Percentiles rank a stretch among this genome's conserved stretches.
Conservation (phyloP, 192 early-diverging fungal genomes). For the Martensiomyces pterosporus region DNA sequence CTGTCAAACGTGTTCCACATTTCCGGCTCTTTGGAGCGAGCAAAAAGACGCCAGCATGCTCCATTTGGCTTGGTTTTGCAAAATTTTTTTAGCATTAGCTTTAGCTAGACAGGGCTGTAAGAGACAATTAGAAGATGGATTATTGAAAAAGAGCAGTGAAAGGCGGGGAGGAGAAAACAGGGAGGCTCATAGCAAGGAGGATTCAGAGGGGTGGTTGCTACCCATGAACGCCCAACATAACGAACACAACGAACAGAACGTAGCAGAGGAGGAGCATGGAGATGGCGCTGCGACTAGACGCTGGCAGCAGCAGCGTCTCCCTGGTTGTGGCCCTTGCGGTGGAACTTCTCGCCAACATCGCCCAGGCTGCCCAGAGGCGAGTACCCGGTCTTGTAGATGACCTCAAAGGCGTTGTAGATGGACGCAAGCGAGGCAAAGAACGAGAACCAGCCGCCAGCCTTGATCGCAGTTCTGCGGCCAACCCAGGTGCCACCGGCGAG, state of each 20-base stretch:
- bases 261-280: too few relatives aligned
- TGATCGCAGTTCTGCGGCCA: conserved; percentile 43
- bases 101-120: too few relatives aligned
- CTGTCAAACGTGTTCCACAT: too few relatives aligned
- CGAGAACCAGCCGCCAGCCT: conserved; percentile 71
- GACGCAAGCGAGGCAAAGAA: conserved; percentile 67
- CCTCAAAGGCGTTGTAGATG: conserved; percentile 60
- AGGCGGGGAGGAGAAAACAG: too few relatives aligned
- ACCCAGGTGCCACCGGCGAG: conserved; percentile 61
- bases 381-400: conserved; percentile 39
- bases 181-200: too few relatives aligned
- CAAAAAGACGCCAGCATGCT: neutral
- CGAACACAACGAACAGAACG: too few relatives aligned
- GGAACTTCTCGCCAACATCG: conserved; percentile 27
- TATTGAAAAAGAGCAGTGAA: conserved; percentile 1
- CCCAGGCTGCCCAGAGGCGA: conserved; percentile 25
- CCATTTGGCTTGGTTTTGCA: neutral
- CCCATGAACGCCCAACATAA: too few relatives aligned
- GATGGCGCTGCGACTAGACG: conserved; percentile 20
- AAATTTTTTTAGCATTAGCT: neutral
- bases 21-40: neutral
- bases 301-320: conserved; percentile 40
- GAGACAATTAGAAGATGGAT: conserved; percentile 8
- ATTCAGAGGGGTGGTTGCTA: too few relatives aligned
- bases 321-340: conserved; percentile 22